Base-by-base conservation (phyloP, 73 alveolate species). In the Paramecium octaurelia region DNA sequence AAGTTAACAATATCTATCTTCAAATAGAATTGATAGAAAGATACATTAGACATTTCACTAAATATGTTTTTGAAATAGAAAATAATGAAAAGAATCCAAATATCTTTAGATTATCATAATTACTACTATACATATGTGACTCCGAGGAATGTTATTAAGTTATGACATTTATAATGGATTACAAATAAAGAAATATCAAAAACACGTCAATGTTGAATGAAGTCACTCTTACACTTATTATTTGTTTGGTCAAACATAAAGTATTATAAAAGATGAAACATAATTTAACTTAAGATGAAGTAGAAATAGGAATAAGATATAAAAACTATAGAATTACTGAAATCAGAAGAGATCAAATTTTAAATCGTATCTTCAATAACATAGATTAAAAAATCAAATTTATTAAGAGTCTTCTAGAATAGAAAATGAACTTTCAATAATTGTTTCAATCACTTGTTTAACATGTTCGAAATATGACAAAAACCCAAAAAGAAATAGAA, bases 241-340 rank as follows among this genome's bases (percentile, higher is more conserved):
- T 24, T 20, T 10, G 76, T 24, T 80, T 31, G n/a, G 43, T 64
- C 8, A 44, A 80, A 80, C 57, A 43, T 20, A 31, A 48, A 12
- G 73, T 80, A 8, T 80, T 80, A 80, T 80, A 80, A 14, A 23
- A 27, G 16, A 43, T 42, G 73, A 23, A 80, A 80, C 27, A 43
- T 80, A n/a, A 80, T 80, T 38, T 48, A 24, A 46, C 31, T 44
- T 44, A 24, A 23, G 27, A 20, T 10, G 91, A 80, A n/a, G 29
- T 80, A 6, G 91, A 80, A 48, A 48, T 64, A 0, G 75, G 64
- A 20, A 23, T 80, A 9, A 31, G 57, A 80, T 80, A 80, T 80
- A 80, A 80, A 80, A 43, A 80, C 46, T 80, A 44, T 80, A 80
- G 91, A 80, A 48, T 80, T 1, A 80, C 91, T 44, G 91, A 80